phyloP scores from a whole-genome alignment of 2,329 filamentous ascomycete genomes.

The Sordariomycetes sp. region DNA sequence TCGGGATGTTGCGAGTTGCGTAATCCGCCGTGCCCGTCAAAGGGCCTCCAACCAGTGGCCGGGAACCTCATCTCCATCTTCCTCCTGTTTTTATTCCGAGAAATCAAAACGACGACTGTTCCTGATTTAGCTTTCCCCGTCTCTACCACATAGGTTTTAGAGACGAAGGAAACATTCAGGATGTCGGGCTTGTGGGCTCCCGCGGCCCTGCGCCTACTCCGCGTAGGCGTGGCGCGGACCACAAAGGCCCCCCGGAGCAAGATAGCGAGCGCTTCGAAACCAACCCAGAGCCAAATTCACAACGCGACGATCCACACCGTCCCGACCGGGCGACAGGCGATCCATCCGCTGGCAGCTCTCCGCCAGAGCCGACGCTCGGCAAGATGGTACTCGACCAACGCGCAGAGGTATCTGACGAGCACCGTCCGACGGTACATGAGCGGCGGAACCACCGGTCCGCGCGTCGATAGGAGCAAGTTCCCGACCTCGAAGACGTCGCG shows the following conservation, averaged over 20 bases:
- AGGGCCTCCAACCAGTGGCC: not conserved
- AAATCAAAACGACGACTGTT: not conserved
- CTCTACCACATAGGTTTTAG: not conserved
- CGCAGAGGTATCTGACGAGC: constrained; percentile 30
- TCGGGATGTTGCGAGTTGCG: not conserved
- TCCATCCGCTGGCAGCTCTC: constrained; percentile 39
- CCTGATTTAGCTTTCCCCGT: not conserved
- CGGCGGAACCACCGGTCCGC: constrained; percentile 24
- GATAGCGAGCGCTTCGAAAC: constrained; percentile 30
- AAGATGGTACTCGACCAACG: constrained; percentile 36
- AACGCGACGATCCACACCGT: constrained; percentile 26
- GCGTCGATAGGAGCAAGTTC: constrained; percentile 28
- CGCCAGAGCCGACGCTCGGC: constrained; percentile 34
- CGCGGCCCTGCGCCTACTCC: constrained; percentile 42
- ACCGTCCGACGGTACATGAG: constrained; percentile 41
- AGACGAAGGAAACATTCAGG: constrained; percentile 13
- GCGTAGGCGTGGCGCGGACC: constrained; percentile 38
- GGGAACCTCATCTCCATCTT: not conserved
- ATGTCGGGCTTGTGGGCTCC: constrained; percentile 51
- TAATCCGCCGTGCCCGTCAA: not conserved
- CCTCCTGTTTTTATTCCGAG: not conserved
- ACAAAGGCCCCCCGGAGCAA: constrained; percentile 40
- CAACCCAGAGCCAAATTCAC: constrained; percentile 34
- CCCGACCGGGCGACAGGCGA: constrained; percentile 30
- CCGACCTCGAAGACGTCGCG: constrained; percentile 37